phyloP scores from a whole-genome alignment of 805 yeast species.

The Wickerhamomyces bovis region DNA sequence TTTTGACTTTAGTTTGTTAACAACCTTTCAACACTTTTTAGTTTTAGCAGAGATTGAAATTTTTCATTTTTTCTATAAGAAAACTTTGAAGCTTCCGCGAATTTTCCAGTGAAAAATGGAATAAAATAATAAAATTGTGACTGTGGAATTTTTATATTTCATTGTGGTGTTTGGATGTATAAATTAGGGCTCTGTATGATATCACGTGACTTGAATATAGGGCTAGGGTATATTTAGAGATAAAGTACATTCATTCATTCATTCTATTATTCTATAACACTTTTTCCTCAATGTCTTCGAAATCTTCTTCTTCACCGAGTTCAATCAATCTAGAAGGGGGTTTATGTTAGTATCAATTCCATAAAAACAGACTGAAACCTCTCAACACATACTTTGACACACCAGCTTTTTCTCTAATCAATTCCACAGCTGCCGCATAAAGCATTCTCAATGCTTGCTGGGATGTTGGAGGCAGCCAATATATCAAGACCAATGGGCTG shows the following conservation, averaged over 20 bases:
- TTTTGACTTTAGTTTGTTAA: conserved; percentile 42
- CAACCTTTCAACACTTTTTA: neutral
- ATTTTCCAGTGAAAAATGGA: neutral
- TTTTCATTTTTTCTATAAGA: neutral
- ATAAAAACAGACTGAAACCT: conserved; percentile 1
- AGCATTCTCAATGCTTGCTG: conserved; percentile 79
- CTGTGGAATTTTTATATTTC: neutral
- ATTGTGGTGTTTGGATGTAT: neutral
- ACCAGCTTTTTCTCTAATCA: conserved; percentile 56
- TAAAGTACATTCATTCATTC: too few relatives aligned
- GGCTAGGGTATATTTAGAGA: neutral
- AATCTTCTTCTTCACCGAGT: conserved; percentile 62
- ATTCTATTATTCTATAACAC: conserved; percentile 5
- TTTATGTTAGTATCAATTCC: conserved; percentile 13
- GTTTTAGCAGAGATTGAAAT: neutral
- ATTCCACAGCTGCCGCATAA: conserved; percentile 86
- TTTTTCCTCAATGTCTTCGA: conserved; percentile 46
- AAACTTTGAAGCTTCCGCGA: neutral
- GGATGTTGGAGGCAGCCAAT: conserved; percentile 85
- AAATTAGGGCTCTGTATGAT: neutral
- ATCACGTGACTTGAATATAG: neutral
- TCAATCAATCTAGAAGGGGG: conserved; percentile 42
- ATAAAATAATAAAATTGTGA: neutral
- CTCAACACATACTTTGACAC: conserved; percentile 26
- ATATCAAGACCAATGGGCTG: conserved; percentile 72